These are phyloP conservation scores for Globisporangium carolinianum DNA, from an alignment of 352 stramenopile species.

Conservation along the genomic window DNA sequence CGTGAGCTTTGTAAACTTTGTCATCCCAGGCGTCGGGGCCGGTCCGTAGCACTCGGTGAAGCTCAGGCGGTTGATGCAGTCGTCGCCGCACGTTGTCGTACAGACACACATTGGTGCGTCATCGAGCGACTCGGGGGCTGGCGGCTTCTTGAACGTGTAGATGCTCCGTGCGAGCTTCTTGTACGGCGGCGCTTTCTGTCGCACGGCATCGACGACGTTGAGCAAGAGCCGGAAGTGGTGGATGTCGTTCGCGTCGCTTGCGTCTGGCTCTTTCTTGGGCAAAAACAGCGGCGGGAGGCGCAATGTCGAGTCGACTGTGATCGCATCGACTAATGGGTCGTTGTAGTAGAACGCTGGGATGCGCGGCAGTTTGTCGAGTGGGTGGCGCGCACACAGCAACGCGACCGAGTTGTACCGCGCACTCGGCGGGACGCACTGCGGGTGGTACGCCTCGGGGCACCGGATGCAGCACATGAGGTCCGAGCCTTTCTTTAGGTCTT, in stretches of 20 bases:
- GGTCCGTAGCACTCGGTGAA: conserved; percentile 90
- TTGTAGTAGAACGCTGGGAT: conserved; percentile 70
- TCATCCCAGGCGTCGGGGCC: conserved; percentile 36
- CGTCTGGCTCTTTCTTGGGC: conserved; percentile 53
- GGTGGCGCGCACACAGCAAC: conserved; percentile 88
- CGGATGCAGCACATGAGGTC: conserved; percentile 90
- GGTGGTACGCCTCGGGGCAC: conserved; percentile 90
- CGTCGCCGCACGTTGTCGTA: conserved; percentile 77
- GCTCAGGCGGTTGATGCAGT: conserved; percentile 91
- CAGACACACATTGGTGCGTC: conserved; percentile 77
- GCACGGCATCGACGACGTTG: conserved; percentile 65
- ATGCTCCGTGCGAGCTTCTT: conserved; percentile 71
- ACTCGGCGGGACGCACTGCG: conserved; percentile 88
- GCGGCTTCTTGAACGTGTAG: conserved; percentile 83
- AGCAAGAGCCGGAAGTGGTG: conserved; percentile 79
- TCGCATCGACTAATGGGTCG: conserved; percentile 50
- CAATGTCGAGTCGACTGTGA: conserved; percentile 74
- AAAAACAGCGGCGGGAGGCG: conserved; percentile 75
- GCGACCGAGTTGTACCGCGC: conserved; percentile 90
- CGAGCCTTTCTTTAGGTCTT: conserved; percentile 63
- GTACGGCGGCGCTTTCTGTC: conserved; percentile 66
- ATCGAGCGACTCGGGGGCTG: conserved; percentile 44
- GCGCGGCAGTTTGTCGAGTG: conserved; percentile 59
- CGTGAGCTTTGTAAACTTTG: conserved; percentile 63
- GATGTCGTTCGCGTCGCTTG: conserved; percentile 33